Conservation (phyloP, 2,329 filamentous ascomycete genomes). For the Nemania serpens region DNA sequence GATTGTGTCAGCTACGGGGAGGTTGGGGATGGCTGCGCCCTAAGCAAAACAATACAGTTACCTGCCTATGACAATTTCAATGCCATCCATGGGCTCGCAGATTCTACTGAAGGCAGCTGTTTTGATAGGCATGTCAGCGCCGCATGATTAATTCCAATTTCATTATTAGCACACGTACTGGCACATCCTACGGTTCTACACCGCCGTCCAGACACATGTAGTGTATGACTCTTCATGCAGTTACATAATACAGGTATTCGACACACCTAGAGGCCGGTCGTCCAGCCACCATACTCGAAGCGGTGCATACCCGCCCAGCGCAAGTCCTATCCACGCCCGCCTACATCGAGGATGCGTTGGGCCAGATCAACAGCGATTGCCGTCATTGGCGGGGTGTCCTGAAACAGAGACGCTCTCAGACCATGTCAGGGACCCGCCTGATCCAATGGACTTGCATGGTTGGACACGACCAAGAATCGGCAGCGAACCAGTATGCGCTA, state of each 20-base stretch:
- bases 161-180: not conserved
- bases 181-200: slow-evolving; percentile 17
- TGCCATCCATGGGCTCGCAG: not conserved
- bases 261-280: no score
- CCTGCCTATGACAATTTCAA: not conserved
- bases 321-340: no score
- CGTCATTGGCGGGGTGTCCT: slow-evolving; percentile 22
- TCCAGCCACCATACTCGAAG: slow-evolving; percentile 21
- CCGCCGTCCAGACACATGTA: slow-evolving; percentile 23
- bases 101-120: slow-evolving; percentile 10
- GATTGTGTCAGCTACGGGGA: slow-evolving; percentile 17
- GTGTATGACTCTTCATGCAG: slow-evolving; percentile 11
- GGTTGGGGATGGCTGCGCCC: slow-evolving; percentile 9
- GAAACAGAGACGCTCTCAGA: slow-evolving; percentile 25
- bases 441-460: slow-evolving; percentile 25
- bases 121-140: slow-evolving; percentile 4
- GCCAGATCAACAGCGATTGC: slow-evolving; percentile 14
- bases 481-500: not conserved
- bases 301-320: slow-evolving; percentile 14
- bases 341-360: slow-evolving; percentile 22
- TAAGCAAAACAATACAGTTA: not conserved
- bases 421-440: slow-evolving; percentile 2
- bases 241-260: not conserved
- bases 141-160: slow-evolving; percentile 1
- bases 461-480: slow-evolving; percentile 11